phyloP scores from a whole-genome alignment of 768 basidiomycete genomes.

The Phylloporus sp. region DNA sequence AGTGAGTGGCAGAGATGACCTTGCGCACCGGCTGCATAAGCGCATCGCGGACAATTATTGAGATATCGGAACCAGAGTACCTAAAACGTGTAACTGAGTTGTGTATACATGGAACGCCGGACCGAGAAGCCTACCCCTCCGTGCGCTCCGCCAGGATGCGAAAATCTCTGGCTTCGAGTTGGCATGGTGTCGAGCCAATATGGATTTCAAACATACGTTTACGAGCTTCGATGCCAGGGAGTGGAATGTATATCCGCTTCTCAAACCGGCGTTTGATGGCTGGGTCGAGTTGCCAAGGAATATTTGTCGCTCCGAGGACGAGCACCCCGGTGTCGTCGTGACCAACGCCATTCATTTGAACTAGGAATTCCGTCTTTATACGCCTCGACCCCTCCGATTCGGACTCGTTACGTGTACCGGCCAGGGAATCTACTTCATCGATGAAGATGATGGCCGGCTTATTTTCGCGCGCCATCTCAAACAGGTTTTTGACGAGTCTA shows the following conservation, averaged over 20 bases:
- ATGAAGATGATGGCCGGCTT: constrained; percentile 99
- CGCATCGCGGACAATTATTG: constrained; percentile 91
- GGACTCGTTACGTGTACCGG: constrained; percentile 92
- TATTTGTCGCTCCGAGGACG: constrained; percentile 96
- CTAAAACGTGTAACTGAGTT: constrained; percentile 29
- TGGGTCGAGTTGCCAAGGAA: constrained; percentile 96
- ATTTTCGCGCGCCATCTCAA: constrained; percentile 91
- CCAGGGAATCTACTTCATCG: constrained; percentile 96
- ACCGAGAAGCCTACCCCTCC: constrained; percentile 53
- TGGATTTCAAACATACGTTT: constrained; percentile 97
- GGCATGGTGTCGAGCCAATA: constrained; percentile 87
- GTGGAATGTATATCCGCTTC: constrained; percentile 97
- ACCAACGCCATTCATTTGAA: constrained; percentile 99
- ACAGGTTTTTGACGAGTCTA: constrained; percentile 93
- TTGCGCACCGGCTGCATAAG: constrained; percentile 99
- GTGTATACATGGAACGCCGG: background rate
- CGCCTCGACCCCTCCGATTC: constrained; percentile 96
- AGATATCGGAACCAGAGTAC: constrained; percentile 93
- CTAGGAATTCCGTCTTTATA: constrained; percentile 95
- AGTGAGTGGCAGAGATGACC: constrained; percentile 93
- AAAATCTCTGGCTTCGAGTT: constrained; percentile 76
- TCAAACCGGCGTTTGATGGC: constrained; percentile 99
- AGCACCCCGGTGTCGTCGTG: constrained; percentile 96
- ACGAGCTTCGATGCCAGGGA: constrained; percentile 90
- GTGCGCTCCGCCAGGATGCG: constrained; percentile 78